Base-by-base conservation (phyloP, 1,284 basidiomycete species). In the Porodaedalea pini region DNA sequence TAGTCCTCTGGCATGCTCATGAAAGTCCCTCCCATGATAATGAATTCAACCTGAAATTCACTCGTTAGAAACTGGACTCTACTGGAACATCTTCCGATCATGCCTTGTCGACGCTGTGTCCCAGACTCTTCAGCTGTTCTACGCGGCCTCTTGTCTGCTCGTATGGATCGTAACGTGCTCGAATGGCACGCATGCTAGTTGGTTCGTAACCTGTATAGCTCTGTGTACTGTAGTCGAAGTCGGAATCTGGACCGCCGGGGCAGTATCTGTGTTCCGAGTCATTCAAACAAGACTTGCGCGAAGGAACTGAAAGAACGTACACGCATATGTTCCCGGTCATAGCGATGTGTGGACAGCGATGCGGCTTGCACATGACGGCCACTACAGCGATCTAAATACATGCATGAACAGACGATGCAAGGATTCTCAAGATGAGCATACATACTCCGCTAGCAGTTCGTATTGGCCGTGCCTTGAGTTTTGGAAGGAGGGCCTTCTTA, bases 321-420 rank as follows among this genome's bases (percentile, higher is more conserved):
- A 99, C 96, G 74, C 97, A 99, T 53, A 99, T 98, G 69, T 99
- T 98, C n/a, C 97, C 97, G 0, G 97, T 99, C 90, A 99, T 96
- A 4, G 97, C 97, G 59, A 99, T 99, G 74, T 99, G 97, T 4
- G 97, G 97, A 77, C 97, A 99, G 51, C 97, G 84, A 78, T 99
- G 97, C 2, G 97, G 97, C 71, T 99, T 99, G 79, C 95, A 98
- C 97, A 99, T 99, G 37, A 99, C 96, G 3, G 97, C 97, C 4
- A 99, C 97, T 15, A 99, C 97, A 1, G 97, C 97, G 59, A 97
- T 96, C 91, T 93, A 67, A 19, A 6, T 1, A 17, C 13, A 7
- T 47, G 27, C 13, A 32, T 36, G 15, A 21, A 21, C 11, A 10
- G 48, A 10, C 3, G 17, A 44, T 27, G 44, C 39, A 62, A 49